Conservation (phyloP, 257 asterid genomes). For the Plantago major region DNA sequence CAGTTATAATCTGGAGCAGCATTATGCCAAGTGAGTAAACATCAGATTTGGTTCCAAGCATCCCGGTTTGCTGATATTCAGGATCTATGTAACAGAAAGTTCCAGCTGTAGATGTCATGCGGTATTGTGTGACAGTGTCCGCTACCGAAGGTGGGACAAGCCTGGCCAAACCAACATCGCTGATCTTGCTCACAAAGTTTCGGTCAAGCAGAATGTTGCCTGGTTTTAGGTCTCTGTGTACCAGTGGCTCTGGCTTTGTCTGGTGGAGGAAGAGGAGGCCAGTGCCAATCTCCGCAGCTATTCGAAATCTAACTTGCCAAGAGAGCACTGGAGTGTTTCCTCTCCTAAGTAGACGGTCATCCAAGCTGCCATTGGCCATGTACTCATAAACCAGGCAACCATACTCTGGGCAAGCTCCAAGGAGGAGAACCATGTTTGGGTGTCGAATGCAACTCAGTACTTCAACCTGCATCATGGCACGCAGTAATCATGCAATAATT, state of each 20-base stretch:
- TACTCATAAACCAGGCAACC: slow-evolving; percentile 94
- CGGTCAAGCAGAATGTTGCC: slow-evolving; percentile 86
- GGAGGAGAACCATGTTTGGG: slow-evolving; percentile 97
- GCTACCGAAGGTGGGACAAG: slow-evolving; percentile 92
- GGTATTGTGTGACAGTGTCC: slow-evolving; percentile 79
- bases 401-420: slow-evolving; percentile 93
- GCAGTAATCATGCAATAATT: neutral
- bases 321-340: slow-evolving; percentile 69
- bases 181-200: slow-evolving; percentile 81
- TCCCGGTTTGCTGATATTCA: slow-evolving; percentile 90
- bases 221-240: slow-evolving; percentile 86
- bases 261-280: slow-evolving; percentile 91
- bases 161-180: slow-evolving; percentile 90
- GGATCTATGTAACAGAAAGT: slow-evolving; percentile 95
- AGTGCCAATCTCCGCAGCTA: slow-evolving; percentile 89
- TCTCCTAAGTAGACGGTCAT: slow-evolving; percentile 61
- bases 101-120: slow-evolving; percentile 94
- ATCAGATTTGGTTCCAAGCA: slow-evolving; percentile 82
- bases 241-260: slow-evolving; percentile 88
- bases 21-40: slow-evolving; percentile 78
- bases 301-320: slow-evolving; percentile 79
- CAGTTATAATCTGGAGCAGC: slow-evolving; percentile 79
- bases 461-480: slow-evolving; percentile 53
- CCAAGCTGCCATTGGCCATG: slow-evolving; percentile 93
- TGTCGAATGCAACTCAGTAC: slow-evolving; percentile 87